These are phyloP conservation scores for Pezicula radicicola DNA, from an alignment of 2,329 filamentous ascomycete species.

Conservation along the genomic window DNA sequence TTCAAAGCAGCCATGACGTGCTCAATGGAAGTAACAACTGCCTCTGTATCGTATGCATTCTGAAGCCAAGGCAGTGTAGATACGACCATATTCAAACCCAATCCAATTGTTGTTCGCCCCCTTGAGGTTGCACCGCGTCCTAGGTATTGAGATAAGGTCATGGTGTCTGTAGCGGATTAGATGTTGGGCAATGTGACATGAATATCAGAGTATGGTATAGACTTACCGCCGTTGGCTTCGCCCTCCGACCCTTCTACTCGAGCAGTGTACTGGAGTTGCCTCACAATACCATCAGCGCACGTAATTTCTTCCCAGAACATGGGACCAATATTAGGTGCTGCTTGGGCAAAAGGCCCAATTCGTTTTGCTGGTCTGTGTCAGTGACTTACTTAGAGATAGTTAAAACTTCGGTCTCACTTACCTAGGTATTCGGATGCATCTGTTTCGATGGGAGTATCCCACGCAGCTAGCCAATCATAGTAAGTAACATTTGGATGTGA, in stretches of 20 bases:
- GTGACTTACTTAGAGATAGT: neutral
- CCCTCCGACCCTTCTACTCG: slow-evolving; percentile 49
- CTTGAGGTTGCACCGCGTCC: slow-evolving; percentile 61
- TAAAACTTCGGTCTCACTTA: slow-evolving; percentile 17
- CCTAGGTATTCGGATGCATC: slow-evolving; percentile 43
- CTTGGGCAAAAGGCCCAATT: slow-evolving; percentile 59
- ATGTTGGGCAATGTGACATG: neutral
- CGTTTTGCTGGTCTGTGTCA: slow-evolving; percentile 32
- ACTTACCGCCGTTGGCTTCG: slow-evolving; percentile 14
- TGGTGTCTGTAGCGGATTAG: slow-evolving; percentile 32
- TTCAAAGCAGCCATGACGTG: slow-evolving; percentile 53
- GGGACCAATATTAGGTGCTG: slow-evolving; percentile 63
- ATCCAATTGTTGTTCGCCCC: slow-evolving; percentile 58
- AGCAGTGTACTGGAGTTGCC: slow-evolving; percentile 65
- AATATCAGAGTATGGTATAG: neutral
- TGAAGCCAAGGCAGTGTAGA: slow-evolving; percentile 57
- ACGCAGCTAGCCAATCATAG: slow-evolving; percentile 66
- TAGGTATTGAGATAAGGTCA: slow-evolving; percentile 59
- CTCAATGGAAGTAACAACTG: slow-evolving; percentile 63
- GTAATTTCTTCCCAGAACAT: slow-evolving; percentile 59
- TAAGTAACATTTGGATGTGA: slow-evolving; percentile 49
- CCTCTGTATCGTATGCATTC: slow-evolving; percentile 46
- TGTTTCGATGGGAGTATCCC: slow-evolving; percentile 39
- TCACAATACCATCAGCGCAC: slow-evolving; percentile 55
- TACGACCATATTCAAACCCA: slow-evolving; percentile 54